phyloP scores from a whole-genome alignment of 2,329 filamentous ascomycete genomes.

The Fusarium sp. region DNA sequence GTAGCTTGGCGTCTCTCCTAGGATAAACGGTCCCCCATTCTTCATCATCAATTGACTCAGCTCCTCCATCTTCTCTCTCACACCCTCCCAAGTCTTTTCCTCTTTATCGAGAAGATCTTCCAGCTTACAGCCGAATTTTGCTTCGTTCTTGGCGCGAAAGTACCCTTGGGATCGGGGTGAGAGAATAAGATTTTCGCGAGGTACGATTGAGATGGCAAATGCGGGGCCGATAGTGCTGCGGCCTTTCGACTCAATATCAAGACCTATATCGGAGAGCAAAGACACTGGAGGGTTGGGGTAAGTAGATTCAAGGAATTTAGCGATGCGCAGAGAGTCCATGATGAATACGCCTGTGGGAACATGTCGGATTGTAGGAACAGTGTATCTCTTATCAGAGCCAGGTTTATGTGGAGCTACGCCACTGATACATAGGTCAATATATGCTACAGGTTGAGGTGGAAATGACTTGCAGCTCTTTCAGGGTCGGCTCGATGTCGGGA shows the following conservation, averaged over 20 bases:
- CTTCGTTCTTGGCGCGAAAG: slow-evolving; percentile 9
- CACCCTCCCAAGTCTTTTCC: neutral
- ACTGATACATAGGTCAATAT: neutral
- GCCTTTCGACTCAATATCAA: neutral
- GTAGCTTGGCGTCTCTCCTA: slow-evolving; percentile 12
- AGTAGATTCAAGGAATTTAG: slow-evolving; percentile 3
- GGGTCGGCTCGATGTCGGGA: slow-evolving; percentile 7
- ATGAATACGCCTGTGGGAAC: neutral
- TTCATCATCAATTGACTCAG: slow-evolving; percentile 2
- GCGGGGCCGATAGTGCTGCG: neutral
- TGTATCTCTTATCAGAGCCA: neutral
- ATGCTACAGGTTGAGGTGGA: accelerated
- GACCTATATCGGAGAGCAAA: neutral
- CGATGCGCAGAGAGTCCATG: slow-evolving; percentile 13
- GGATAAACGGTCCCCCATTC: neutral
- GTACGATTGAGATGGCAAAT: neutral
- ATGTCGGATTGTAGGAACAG: slow-evolving; percentile 13
- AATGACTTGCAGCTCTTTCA: neutral
- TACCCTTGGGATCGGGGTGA: slow-evolving; percentile 15
- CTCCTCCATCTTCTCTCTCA: neutral
- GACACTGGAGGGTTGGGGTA: neutral
- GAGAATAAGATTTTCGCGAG: slow-evolving; percentile 13
- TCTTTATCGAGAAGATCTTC: slow-evolving; percentile 10
- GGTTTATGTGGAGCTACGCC: neutral
- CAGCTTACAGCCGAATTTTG: neutral